These are phyloP conservation scores for Eimeria brunetti DNA, from an alignment of 169 alveolate genomes.

Conservation along the genomic window DNA sequence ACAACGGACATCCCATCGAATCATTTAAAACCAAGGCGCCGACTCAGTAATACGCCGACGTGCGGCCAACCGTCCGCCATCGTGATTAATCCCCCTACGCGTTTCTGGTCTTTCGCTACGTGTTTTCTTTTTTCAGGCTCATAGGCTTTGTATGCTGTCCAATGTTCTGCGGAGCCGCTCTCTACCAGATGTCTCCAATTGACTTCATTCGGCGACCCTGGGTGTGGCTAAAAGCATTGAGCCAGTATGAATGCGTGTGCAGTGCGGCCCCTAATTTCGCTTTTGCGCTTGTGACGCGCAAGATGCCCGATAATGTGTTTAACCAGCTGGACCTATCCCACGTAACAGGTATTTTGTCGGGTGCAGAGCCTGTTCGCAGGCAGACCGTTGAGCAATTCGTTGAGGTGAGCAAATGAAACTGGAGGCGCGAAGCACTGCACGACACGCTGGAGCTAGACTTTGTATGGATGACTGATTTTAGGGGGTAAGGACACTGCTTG, in stretches of 20 bases:
- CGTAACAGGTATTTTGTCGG: conserved; percentile 84
- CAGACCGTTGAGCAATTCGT: conserved; percentile 83
- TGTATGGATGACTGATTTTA: background rate
- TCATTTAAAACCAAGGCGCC: background rate
- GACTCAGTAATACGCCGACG: background rate
- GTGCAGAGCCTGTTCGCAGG: conserved; percentile 87
- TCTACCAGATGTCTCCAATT: conserved; percentile 87
- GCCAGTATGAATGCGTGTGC: conserved; percentile 83
- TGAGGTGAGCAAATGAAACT: conserved; percentile 43
- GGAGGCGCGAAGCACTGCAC: background rate
- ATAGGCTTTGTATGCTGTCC: conserved; percentile 87
- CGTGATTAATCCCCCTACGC: no score
- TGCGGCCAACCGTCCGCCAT: background rate
- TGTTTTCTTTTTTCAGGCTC: conserved; percentile 71
- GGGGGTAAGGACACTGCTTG: background rate
- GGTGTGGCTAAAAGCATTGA: conserved; percentile 86
- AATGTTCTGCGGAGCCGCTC: conserved; percentile 83
- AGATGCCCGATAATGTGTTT: conserved; percentile 82
- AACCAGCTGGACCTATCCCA: conserved; percentile 82
- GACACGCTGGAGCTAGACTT: background rate
- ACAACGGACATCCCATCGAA: no score
- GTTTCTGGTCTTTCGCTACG: background rate
- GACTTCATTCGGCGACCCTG: conserved; percentile 87
- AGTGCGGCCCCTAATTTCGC: conserved; percentile 89
- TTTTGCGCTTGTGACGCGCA: conserved; percentile 85